Conservation (phyloP, 805 yeast species). For the Hermanozyma aechmeae region DNA sequence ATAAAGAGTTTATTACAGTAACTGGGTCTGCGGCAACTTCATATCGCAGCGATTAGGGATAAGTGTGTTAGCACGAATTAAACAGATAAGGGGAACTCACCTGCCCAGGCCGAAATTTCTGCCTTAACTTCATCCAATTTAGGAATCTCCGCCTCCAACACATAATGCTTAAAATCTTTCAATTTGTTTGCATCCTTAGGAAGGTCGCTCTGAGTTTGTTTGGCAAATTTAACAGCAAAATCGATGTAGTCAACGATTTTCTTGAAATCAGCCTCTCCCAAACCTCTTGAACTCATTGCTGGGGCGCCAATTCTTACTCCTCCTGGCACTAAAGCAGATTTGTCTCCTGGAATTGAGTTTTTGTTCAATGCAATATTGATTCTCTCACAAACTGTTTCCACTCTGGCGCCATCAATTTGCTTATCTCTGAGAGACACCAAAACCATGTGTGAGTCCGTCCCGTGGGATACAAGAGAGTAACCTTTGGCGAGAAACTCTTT, state of each 20-base stretch:
- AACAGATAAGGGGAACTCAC: conserved; percentile 57
- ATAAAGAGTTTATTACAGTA: too few species aligned
- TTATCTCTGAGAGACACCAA: conserved; percentile 73
- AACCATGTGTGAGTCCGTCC: conserved; percentile 92
- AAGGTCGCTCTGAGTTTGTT: conserved; percentile 62
- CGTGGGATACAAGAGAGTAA: conserved; percentile 75
- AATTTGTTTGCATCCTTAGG: conserved; percentile 92
- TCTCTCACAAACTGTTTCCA: conserved; percentile 81
- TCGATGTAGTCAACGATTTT: conserved; percentile 75
- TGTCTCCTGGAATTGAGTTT: conserved; percentile 94
- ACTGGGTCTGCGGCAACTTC: too few species aligned
- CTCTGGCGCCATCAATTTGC: conserved; percentile 90
- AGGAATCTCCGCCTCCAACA: conserved; percentile 58
- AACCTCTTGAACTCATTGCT: conserved; percentile 97
- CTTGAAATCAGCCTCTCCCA: conserved; percentile 67
- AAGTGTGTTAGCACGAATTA: conserved; percentile 7
- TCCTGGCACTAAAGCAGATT: conserved; percentile 90
- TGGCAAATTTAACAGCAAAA: conserved; percentile 67
- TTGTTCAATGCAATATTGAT: conserved; percentile 92
- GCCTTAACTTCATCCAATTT: conserved; percentile 51
- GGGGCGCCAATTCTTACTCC: conserved; percentile 98
- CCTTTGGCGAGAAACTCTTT: conserved; percentile 55
- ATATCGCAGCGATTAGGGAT: too few species aligned
- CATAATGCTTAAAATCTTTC: conserved; percentile 80
- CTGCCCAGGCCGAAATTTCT: conserved; percentile 89